Evolutionary conservation across 768 basidiomycete genomes (phyloP).

Genomic region (Leccinum arenicola): DNA sequence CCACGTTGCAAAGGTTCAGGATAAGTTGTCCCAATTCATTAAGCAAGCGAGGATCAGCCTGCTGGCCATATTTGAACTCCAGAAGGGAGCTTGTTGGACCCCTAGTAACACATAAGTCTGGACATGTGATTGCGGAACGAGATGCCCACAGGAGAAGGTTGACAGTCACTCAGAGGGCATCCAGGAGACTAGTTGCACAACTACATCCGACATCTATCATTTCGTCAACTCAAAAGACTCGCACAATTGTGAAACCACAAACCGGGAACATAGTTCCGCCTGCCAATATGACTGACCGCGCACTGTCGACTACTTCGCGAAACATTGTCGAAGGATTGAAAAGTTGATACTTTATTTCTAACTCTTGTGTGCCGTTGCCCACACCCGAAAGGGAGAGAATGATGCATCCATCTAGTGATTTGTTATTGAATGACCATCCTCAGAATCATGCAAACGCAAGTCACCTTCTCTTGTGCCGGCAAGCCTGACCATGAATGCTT

Average conservation of each 20-base stretch:
- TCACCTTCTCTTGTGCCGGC: constrained; percentile 73
- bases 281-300: constrained; percentile 84
- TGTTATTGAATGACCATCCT: neutral
- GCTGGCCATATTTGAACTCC: constrained; percentile 78
- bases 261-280: constrained; percentile 99
- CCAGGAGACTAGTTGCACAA: constrained; percentile 73
- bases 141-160: constrained; percentile 89
- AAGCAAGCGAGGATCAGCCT: constrained; percentile 64
- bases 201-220: constrained; percentile 80
- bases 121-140: constrained; percentile 80
- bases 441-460: neutral
- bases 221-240: constrained; percentile 4
- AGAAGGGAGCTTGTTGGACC: constrained; percentile 74
- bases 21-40: constrained; percentile 82
- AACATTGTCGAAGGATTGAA: constrained; percentile 91
- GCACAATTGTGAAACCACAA: constrained; percentile 22
- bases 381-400: constrained; percentile 50
- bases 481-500: constrained; percentile 76
- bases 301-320: constrained; percentile 74
- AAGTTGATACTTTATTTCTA: constrained; percentile 85
- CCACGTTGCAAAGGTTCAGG: constrained; percentile 71
- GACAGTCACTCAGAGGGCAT: constrained; percentile 60
- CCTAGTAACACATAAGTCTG: constrained; percentile 70
- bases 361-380: constrained; percentile 33
- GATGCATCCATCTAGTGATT: constrained; percentile 70